Percentiles rank a stretch among this genome's conserved stretches.
phyloP scores from a whole-genome alignment of 1,284 basidiomycete genomes.

The Xanthoconium separans region DNA sequence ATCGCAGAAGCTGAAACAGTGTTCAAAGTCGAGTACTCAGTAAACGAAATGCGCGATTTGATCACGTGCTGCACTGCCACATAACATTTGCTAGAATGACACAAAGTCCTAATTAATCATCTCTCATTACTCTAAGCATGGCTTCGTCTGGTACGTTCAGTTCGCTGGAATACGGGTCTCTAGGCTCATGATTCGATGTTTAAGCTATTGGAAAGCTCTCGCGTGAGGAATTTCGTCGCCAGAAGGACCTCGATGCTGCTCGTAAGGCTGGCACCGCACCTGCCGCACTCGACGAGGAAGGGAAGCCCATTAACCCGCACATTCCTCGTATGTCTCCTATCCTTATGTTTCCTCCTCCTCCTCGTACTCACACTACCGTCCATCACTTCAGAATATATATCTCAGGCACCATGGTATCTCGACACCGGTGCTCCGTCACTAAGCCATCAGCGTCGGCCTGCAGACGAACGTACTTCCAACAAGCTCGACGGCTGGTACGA shows the following conservation, averaged over 20 bases:
- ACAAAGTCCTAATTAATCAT: conserved; percentile 1
- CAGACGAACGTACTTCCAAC: conserved; percentile 61
- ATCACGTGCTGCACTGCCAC: conserved; percentile 17
- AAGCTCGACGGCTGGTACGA: conserved; percentile 93
- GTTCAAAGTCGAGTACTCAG: not conserved
- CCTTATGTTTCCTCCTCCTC: not conserved
- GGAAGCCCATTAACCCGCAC: conserved; percentile 95
- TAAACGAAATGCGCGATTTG: not conserved
- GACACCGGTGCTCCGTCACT: conserved; percentile 90
- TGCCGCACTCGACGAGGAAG: conserved; percentile 92
- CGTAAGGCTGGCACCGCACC: conserved; percentile 97
- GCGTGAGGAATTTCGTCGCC: conserved; percentile 88
- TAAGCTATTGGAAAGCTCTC: conserved; percentile 79
- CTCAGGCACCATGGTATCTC: conserved; percentile 98
- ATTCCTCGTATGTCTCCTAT: conserved; percentile 76
- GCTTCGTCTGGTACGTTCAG: conserved; percentile 45
- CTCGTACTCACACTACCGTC: not conserved
- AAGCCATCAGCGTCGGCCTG: conserved; percentile 87
- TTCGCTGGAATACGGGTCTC: not conserved
- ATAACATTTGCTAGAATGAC: not conserved
- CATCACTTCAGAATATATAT: conserved; percentile 72
- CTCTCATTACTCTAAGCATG: conserved; percentile 28
- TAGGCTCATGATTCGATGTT: not conserved
- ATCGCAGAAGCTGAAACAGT: conserved; percentile 3
- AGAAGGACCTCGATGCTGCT: conserved; percentile 95